phyloP scores from a whole-genome alignment of 306 rosid genomes.

The Cicer arietinum region DNA sequence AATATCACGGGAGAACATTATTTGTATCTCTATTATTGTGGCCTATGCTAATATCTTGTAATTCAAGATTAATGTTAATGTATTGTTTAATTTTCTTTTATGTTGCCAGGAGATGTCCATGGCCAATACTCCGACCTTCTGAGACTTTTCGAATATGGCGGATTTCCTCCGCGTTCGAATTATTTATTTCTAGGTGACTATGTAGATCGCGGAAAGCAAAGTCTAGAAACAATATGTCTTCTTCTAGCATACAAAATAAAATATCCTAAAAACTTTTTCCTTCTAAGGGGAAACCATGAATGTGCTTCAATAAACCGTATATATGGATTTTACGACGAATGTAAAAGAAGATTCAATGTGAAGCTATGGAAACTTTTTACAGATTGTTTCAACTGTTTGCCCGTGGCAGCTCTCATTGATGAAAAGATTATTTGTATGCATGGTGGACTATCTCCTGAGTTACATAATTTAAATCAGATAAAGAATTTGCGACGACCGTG shows the following conservation, averaged over 20 bases:
- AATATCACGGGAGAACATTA: no score
- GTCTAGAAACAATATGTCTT: conserved; percentile 89
- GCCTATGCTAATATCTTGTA: neutral
- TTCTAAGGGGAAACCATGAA: conserved; percentile 93
- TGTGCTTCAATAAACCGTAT: conserved; percentile 91
- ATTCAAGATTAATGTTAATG: neutral
- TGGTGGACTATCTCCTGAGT: conserved; percentile 87
- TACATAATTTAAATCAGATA: conserved; percentile 66
- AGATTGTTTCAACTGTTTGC: conserved; percentile 89
- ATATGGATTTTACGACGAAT: conserved; percentile 92
- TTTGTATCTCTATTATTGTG: neutral
- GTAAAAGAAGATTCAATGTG: conserved; percentile 76
- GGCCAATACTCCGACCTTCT: conserved; percentile 91
- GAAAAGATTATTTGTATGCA: conserved; percentile 90
- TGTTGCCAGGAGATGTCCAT: conserved; percentile 80
- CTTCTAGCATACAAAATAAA: conserved; percentile 89
- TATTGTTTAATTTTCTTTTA: conserved; percentile 17
- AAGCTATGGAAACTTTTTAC: conserved; percentile 80
- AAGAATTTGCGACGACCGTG: conserved; percentile 61
- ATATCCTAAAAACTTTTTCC: conserved; percentile 81
- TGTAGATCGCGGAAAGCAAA: conserved; percentile 91
- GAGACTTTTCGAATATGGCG: conserved; percentile 81
- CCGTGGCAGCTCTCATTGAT: conserved; percentile 83
- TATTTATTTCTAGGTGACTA: conserved; percentile 89
- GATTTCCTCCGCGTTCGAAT: conserved; percentile 84